A percentile compares a stretch with the other conserved stretches of the same genome.
These are phyloP conservation scores for Mucor piriformis DNA, from an alignment of 371 early-diverging fungal species.

Conservation along the genomic window DNA sequence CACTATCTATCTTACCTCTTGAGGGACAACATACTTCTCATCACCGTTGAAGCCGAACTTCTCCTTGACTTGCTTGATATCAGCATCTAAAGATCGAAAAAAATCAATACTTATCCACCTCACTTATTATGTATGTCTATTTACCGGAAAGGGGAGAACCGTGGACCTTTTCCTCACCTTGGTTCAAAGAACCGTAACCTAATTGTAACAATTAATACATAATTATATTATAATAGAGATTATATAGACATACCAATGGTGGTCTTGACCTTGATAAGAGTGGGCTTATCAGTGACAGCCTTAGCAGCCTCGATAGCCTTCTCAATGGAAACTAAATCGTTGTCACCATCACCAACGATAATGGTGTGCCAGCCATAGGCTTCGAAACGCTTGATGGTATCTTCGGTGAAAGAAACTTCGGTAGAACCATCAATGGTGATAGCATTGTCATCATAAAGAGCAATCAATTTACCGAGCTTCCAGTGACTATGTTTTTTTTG, in stretches of 20 bases:
- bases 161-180: constrained; percentile 90
- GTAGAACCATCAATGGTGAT: constrained; percentile 97
- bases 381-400: constrained; percentile 89
- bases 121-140: not conserved
- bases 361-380: constrained; percentile 95
- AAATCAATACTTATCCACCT: not conserved
- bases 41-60: constrained; percentile 85
- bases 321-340: constrained; percentile 73
- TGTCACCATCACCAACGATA: constrained; percentile 84
- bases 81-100: constrained; percentile 64
- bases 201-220: not conserved
- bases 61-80: constrained; percentile 85
- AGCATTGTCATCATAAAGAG: constrained; percentile 97
- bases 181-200: constrained; percentile 84
- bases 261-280: constrained; percentile 85
- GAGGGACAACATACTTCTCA: constrained; percentile 74
- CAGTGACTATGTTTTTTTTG: constrained; percentile 70
- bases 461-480: constrained; percentile 94
- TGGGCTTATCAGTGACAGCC: constrained; percentile 84
- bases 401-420: constrained; percentile 92
- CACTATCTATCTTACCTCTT: constrained; percentile 34
- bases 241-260: constrained; percentile 66
- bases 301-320: constrained; percentile 82
- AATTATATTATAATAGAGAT: too few relatives aligned
- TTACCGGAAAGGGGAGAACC: constrained; percentile 86